These are phyloP conservation scores for Penicillium hesseltinei DNA, from an alignment of 2,329 filamentous ascomycete species.

Conservation along the genomic window DNA sequence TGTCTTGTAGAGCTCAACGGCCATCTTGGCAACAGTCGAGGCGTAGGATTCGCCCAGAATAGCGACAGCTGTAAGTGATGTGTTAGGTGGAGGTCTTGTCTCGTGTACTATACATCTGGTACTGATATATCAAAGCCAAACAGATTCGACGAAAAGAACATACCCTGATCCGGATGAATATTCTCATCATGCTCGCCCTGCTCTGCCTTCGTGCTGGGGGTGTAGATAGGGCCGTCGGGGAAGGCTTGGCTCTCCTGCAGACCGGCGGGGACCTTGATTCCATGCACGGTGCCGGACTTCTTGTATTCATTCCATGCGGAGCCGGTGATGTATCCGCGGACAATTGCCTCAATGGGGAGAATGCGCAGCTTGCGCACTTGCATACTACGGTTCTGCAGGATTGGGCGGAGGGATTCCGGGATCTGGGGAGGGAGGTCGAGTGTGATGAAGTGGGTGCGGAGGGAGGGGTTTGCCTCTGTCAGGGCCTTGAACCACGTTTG, in stretches of 20 bases:
- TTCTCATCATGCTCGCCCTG: constrained; percentile 80
- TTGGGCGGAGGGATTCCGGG: constrained; percentile 48
- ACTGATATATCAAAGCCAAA: background rate
- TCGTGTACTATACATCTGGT: background rate
- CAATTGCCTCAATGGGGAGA: constrained; percentile 77
- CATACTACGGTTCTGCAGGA: constrained; percentile 69
- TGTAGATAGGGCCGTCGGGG: constrained; percentile 66
- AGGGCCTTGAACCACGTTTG: constrained; percentile 68
- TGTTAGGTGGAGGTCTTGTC: constrained; percentile 6
- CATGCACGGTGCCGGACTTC: constrained; percentile 73
- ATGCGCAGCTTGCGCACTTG: constrained; percentile 70
- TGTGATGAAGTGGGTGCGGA: constrained; percentile 64
- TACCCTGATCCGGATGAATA: constrained; percentile 68
- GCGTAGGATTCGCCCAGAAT: constrained; percentile 67
- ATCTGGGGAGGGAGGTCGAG: constrained; percentile 55
- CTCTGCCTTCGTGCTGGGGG: constrained; percentile 82
- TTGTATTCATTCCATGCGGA: constrained; percentile 79
- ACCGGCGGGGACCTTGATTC: constrained; percentile 66
- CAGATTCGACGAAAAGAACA: constrained; percentile 12
- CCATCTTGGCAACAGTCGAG: constrained; percentile 62
- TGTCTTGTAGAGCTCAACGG: constrained; percentile 61
- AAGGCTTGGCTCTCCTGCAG: constrained; percentile 70
- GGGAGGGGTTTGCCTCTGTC: constrained; percentile 52
- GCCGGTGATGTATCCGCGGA: constrained; percentile 87
- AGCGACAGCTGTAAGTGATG: constrained; percentile 44